Conservation (phyloP, 257 asterid genomes). For the Ajuga chamaepitys region DNA sequence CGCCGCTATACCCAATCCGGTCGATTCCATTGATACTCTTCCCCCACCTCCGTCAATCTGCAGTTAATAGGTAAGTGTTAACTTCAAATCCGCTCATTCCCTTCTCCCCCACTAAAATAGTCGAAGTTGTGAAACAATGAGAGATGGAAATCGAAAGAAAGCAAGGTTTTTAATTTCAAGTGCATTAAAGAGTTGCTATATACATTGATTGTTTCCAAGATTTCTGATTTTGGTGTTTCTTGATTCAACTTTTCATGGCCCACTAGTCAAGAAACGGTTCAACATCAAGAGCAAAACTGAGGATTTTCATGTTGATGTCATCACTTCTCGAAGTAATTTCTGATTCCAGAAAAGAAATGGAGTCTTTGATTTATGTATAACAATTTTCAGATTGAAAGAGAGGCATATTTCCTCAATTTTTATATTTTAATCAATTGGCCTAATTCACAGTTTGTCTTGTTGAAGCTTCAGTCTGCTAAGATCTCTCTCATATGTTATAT, state of each 20-base stretch:
- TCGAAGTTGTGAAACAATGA: too few relatives aligned
- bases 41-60: too few relatives aligned
- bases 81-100: too few relatives aligned
- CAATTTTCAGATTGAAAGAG: slow-evolving; percentile 8
- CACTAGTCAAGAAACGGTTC: slow-evolving; percentile 97
- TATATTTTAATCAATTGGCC: too few relatives aligned
- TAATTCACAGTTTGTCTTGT: slow-evolving; percentile 16
- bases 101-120: too few relatives aligned
- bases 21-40: too few relatives aligned
- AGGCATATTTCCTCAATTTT: slow-evolving; percentile 5
- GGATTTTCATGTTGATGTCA: slow-evolving; percentile 92
- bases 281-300: slow-evolving; percentile 71
- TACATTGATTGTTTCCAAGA: too few relatives aligned
- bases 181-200: slow-evolving; percentile 27
- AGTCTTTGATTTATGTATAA: slow-evolving; percentile 12
- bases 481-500: slow-evolving; percentile 27
- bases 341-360: slow-evolving; percentile 11
- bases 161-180: slow-evolving; percentile 52
- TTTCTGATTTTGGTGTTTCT: too few relatives aligned
- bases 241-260: too few relatives aligned
- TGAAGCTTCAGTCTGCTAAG: slow-evolving; percentile 21
- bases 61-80: too few relatives aligned
- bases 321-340: too few relatives aligned
- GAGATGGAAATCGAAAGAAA: slow-evolving; percentile 69
- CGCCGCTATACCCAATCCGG: too few relatives aligned